These are phyloP conservation scores for Penicillium sp. DNA, from an alignment of 2,329 filamentous ascomycete species.

Conservation along the genomic window DNA sequence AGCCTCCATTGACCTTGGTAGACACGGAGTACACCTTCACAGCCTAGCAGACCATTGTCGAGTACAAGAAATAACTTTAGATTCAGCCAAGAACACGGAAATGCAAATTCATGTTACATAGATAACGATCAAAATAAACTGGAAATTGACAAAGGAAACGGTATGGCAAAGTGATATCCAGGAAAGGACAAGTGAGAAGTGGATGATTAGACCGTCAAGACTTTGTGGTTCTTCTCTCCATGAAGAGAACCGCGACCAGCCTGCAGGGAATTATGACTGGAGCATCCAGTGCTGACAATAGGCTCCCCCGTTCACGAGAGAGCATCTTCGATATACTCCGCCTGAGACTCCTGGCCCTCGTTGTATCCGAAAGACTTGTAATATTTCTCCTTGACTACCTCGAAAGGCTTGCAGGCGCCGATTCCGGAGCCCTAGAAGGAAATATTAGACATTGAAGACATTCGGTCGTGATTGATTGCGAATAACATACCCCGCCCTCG, in stretches of 20 bases:
- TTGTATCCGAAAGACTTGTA: conserved; percentile 16
- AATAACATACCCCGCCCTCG: conserved; percentile 10
- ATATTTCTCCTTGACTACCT: conserved; percentile 26
- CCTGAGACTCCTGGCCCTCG: conserved; percentile 4
- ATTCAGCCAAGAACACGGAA: not conserved
- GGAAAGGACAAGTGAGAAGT: conserved; percentile 1
- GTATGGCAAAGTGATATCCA: conserved; percentile 7
- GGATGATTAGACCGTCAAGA: not conserved
- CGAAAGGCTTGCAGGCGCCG: conserved; percentile 28
- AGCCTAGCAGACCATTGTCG: too few species aligned
- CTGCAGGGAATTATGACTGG: not conserved
- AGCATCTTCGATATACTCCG: conserved; percentile 22
- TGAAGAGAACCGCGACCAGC: not conserved
- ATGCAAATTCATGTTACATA: conserved; percentile 2
- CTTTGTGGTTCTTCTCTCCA: not conserved
- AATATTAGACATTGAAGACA: not conserved
- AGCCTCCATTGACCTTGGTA: too few species aligned
- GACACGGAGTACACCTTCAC: too few species aligned
- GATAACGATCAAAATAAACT: conserved; percentile 4
- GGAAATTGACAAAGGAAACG: not conserved
- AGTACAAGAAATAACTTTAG: too few species aligned
- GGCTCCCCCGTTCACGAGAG: conserved; percentile 10
- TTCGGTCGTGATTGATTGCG: not conserved
- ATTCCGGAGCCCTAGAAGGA: conserved; percentile 6
- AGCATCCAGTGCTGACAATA: not conserved